phyloP scores from a whole-genome alignment of 2,329 filamentous ascomycete species.

The Claviceps sp. region DNA sequence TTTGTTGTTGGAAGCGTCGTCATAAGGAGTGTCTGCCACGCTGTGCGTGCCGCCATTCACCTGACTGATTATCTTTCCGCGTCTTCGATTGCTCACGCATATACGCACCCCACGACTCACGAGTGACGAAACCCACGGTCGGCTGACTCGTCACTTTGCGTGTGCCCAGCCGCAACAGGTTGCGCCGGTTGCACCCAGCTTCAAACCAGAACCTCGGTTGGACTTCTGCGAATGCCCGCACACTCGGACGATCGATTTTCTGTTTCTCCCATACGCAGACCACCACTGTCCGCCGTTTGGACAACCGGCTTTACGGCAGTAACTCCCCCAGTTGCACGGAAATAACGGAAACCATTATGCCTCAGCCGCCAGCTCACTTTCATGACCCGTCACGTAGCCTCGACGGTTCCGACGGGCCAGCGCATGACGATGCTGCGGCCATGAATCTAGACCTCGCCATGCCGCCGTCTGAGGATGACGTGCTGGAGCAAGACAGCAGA shows the following conservation, averaged over 20 bases:
- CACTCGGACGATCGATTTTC: background rate
- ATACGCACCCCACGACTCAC: background rate
- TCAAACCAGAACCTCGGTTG: background rate
- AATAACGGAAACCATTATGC: constrained; percentile 21
- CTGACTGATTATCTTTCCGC: background rate
- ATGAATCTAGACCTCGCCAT: constrained; percentile 24
- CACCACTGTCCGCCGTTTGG: background rate
- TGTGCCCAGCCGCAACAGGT: background rate
- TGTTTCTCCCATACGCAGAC: background rate
- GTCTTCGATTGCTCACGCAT: background rate
- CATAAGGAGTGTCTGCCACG: background rate
- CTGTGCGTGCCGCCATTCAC: background rate
- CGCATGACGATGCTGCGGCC: constrained; percentile 17
- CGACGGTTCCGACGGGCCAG: constrained; percentile 20
- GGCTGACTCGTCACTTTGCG: background rate
- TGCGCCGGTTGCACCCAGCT: background rate
- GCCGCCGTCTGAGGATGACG: constrained; percentile 24
- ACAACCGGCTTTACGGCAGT: background rate
- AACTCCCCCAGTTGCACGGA: background rate
- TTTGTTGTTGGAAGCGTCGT: too few relatives aligned
- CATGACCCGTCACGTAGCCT: constrained; percentile 28
- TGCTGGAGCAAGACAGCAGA: constrained; percentile 20
- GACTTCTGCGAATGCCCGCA: background rate
- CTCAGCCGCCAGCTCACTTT: constrained; percentile 27
- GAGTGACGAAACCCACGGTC: background rate